These are phyloP conservation scores for Lavandula angustifolia DNA, from an alignment of 257 asterid genomes.

Conservation along the genomic window DNA sequence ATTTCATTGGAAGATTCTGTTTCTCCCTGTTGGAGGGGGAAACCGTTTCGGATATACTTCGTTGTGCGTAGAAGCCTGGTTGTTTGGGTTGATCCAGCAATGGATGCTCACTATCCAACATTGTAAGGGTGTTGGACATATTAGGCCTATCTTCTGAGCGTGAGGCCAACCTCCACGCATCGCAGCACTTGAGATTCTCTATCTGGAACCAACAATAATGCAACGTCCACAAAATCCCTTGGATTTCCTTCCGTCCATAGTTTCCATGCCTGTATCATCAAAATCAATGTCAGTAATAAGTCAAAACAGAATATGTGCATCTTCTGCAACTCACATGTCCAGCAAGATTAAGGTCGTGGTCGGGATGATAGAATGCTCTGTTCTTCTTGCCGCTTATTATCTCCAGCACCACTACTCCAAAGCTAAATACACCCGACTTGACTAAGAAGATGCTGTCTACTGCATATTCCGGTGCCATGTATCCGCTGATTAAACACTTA, in stretches of 20 bases:
- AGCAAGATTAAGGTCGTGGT: constrained; percentile 43
- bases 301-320: neutral
- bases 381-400: constrained; percentile 41
- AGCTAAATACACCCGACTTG: constrained; percentile 51
- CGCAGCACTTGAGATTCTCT: constrained; percentile 5
- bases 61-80: constrained; percentile 39
- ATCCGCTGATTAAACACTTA: constrained; percentile 46
- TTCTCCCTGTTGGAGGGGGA: constrained; percentile 40
- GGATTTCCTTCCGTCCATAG: constrained; percentile 41
- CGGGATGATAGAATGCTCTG: constrained; percentile 44
- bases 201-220: constrained; percentile 14
- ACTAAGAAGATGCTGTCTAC: constrained; percentile 39
- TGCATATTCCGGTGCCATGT: constrained; percentile 56
- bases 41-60: constrained; percentile 34
- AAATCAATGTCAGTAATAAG: neutral
- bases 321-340: constrained; percentile 41
- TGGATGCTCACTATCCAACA: constrained; percentile 41
- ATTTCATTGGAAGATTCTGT: constrained; percentile 44
- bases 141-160: constrained; percentile 38
- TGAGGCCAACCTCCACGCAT: constrained; percentile 46
- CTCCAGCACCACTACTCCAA: constrained; percentile 43
- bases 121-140: constrained; percentile 39
- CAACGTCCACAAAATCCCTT: constrained; percentile 34
- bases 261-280: constrained; percentile 42
- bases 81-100: constrained; percentile 37